Conservation (phyloP, 495 filamentous ascomycete species). For the Lophiotrema nucula region DNA sequence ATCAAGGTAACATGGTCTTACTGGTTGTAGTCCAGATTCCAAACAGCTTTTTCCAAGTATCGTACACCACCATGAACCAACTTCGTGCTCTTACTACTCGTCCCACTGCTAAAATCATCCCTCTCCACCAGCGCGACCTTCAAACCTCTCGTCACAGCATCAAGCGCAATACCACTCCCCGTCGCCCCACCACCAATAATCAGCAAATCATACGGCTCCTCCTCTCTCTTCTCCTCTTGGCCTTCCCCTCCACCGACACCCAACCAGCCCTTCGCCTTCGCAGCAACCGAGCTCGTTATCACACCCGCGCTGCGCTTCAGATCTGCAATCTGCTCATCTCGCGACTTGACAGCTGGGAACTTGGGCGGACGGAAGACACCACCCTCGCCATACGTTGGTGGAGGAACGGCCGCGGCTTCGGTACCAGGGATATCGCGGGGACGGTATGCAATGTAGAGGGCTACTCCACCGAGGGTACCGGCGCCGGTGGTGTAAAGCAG, state of each 20-base stretch:
- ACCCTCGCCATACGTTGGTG: slow-evolving; percentile 73
- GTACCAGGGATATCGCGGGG: slow-evolving; percentile 83
- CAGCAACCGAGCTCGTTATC: slow-evolving; percentile 17
- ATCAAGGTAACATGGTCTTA: slow-evolving; percentile 30
- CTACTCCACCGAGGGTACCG: slow-evolving; percentile 56
- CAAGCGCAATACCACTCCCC: slow-evolving; percentile 86
- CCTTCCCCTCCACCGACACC: slow-evolving; percentile 3
- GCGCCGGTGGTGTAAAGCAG: slow-evolving; percentile 63
- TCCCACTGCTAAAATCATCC: slow-evolving; percentile 92
- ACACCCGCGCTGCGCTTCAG: slow-evolving; percentile 49
- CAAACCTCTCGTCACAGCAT: slow-evolving; percentile 88
- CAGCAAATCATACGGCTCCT: slow-evolving; percentile 73
- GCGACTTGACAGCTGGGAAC: slow-evolving; percentile 74
- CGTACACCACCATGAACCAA: slow-evolving; percentile 94
- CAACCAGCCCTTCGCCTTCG: slow-evolving; percentile 35
- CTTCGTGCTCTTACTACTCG: slow-evolving; percentile 96
- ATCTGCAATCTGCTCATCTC: slow-evolving; percentile 63
- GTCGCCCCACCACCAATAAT: slow-evolving; percentile 93
- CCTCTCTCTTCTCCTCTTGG: slow-evolving; percentile 32
- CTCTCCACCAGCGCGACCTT: slow-evolving; percentile 93
- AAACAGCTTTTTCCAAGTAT: slow-evolving; percentile 95
- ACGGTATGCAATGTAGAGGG: slow-evolving; percentile 75
- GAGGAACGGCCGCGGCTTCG: slow-evolving; percentile 75
- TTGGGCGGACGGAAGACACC: slow-evolving; percentile 76
- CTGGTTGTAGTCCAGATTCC: slow-evolving; percentile 94